phyloP scores from a whole-genome alignment of 257 asterid genomes.

The Rhazya stricta region DNA sequence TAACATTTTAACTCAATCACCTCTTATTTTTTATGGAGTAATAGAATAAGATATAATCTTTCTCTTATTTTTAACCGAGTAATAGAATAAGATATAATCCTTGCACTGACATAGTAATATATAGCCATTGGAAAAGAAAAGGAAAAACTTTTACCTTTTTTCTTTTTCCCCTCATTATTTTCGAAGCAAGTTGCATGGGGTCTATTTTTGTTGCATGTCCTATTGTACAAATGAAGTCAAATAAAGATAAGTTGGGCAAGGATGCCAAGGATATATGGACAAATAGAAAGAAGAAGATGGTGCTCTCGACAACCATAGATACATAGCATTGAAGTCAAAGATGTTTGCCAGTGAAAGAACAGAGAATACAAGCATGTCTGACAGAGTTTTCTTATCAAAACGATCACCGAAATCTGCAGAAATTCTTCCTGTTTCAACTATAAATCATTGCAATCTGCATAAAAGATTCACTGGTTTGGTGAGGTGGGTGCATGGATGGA shows the following conservation, averaged over 20 bases:
- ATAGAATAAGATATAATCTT: too few relatives aligned
- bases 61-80: too few relatives aligned
- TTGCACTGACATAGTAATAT: too few relatives aligned
- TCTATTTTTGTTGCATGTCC: background rate
- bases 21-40: too few relatives aligned
- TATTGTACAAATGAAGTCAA: slow-evolving; percentile 25
- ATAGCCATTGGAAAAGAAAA: background rate
- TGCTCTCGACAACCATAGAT: background rate
- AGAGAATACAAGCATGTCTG: slow-evolving; percentile 16
- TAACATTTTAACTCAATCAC: too few relatives aligned
- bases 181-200: background rate
- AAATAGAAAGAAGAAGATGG: slow-evolving; percentile 15
- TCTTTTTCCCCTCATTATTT: too few relatives aligned
- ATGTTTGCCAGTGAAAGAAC: slow-evolving; percentile 41
- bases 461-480: slow-evolving; percentile 24
- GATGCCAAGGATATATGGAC: slow-evolving; percentile 21
- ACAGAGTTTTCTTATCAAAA: slow-evolving; percentile 22
- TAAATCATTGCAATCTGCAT: background rate
- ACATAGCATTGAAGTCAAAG: too few relatives aligned
- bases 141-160: background rate
- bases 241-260: slow-evolving; percentile 19
- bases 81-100: too few relatives aligned
- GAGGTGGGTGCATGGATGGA: slow-evolving; percentile 17
- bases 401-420: slow-evolving; percentile 31
- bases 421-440: slow-evolving; percentile 22